A percentile compares a stretch with the other conserved stretches of the same genome.
phyloP scores from a whole-genome alignment of 1,139 yeast species.

The Hyphopichia burtonii region DNA sequence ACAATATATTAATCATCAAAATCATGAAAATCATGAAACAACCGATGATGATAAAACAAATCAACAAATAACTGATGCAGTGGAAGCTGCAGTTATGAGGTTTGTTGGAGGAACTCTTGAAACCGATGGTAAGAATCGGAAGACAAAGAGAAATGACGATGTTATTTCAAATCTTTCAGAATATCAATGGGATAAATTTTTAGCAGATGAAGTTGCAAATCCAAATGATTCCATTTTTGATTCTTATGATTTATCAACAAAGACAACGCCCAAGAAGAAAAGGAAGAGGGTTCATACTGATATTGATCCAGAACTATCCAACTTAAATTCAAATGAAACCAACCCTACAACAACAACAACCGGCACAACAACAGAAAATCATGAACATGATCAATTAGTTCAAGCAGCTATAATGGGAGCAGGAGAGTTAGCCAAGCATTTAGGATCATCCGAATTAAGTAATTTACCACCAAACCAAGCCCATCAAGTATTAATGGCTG shows the following conservation, averaged over 20 bases:
- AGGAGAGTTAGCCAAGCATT: slow-evolving; percentile 56
- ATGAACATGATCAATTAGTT: slow-evolving; percentile 59
- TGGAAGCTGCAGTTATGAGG: slow-evolving; percentile 73
- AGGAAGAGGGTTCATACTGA: slow-evolving; percentile 15
- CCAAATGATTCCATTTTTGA: background rate
- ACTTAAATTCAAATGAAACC: slow-evolving; percentile 32
- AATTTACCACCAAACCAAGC: slow-evolving; percentile 26
- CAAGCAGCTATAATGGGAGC: slow-evolving; percentile 70
- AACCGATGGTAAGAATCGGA: slow-evolving; percentile 6
- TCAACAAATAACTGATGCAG: slow-evolving; percentile 51
- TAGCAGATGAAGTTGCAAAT: slow-evolving; percentile 36
- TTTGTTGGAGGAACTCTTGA: slow-evolving; percentile 64
- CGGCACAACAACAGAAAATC: too few species aligned
- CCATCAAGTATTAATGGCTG: slow-evolving; percentile 25
- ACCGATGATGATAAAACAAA: slow-evolving; percentile 20
- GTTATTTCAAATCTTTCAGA: slow-evolving; percentile 37
- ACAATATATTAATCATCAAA: background rate
- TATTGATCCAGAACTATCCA: slow-evolving; percentile 64
- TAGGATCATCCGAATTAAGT: slow-evolving; percentile 17
- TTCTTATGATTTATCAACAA: slow-evolving; percentile 3
- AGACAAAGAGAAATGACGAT: slow-evolving; percentile 15
- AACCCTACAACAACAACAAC: too few species aligned
- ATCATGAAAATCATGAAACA: slow-evolving; percentile 5
- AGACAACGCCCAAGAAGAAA: slow-evolving; percentile 9
- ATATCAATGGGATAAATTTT: slow-evolving; percentile 54